Evolutionary conservation across 495 filamentous ascomycete species (phyloP).

Genomic region (Trichoderma asperelloides): DNA sequence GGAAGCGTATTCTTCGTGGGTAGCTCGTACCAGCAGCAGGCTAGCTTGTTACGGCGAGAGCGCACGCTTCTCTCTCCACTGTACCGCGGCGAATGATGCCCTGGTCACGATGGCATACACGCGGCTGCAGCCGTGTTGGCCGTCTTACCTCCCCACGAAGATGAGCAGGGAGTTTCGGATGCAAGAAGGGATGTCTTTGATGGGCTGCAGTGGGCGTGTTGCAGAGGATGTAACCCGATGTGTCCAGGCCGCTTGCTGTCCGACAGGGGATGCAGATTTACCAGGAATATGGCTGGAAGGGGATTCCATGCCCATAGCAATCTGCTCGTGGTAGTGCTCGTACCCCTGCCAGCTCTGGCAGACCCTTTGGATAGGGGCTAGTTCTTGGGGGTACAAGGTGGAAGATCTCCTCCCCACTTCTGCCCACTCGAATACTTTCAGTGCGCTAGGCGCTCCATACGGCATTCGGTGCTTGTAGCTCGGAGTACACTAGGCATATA

Average conservation of each 20-base stretch:
- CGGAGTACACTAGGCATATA: no score
- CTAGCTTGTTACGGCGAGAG: neutral
- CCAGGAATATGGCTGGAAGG: neutral
- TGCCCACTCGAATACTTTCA: no score
- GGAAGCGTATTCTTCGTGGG: neutral
- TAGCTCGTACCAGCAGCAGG: neutral
- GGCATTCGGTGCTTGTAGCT: no score
- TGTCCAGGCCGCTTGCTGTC: neutral
- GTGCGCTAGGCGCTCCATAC: no score
- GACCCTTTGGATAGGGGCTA: neutral
- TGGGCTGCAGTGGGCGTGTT: neutral
- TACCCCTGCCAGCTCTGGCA: neutral
- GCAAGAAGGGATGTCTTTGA: neutral
- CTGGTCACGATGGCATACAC: constrained; percentile 3
- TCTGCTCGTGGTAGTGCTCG: neutral
- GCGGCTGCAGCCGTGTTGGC: constrained; percentile 6
- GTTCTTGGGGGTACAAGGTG: neutral
- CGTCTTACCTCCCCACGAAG: constrained; percentile 6
- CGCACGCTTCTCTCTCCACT: neutral
- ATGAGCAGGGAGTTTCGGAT: constrained; percentile 2
- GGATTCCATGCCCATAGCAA: neutral
- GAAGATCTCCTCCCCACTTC: neutral
- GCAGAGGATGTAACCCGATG: neutral
- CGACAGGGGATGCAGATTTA: neutral
- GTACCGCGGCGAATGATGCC: neutral